Conservation (phyloP, 73 alveolate species). For the Tetrahymena malaccensis region DNA sequence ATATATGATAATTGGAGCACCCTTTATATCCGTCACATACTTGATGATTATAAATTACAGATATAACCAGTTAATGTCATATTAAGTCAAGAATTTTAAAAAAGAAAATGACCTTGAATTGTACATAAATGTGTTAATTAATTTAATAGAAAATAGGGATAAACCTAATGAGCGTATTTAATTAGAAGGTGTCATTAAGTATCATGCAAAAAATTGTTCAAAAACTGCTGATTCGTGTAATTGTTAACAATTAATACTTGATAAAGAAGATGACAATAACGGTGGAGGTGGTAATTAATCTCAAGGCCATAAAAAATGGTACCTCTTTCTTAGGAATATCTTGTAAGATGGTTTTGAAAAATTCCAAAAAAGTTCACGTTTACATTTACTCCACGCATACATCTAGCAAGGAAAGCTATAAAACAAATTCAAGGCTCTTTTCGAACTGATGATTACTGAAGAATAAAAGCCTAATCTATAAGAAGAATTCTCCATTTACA, state of each 20-base stretch:
- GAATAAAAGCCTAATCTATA: constrained; percentile 34
- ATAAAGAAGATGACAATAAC: constrained; percentile 18
- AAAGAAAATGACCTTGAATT: constrained; percentile 31
- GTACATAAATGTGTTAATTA: constrained; percentile 16
- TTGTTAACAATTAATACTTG: constrained; percentile 2
- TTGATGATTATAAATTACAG: constrained; percentile 3
- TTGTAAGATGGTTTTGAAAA: constrained; percentile 22
- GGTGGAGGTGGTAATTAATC: background rate
- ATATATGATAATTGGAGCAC: constrained; percentile 35
- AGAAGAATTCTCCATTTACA: constrained; percentile 33
- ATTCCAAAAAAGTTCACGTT: constrained; percentile 36
- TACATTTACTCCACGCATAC: constrained; percentile 22
- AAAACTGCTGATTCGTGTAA: constrained; percentile 15
- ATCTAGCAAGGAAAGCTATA: constrained; percentile 29
- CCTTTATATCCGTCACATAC: constrained; percentile 6
- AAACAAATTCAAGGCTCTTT: constrained; percentile 38
- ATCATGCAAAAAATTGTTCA: constrained; percentile 25
- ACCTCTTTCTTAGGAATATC: background rate
- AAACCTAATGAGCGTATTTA: constrained; percentile 2
- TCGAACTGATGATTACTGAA: constrained; percentile 44
- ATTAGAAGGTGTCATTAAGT: constrained; percentile 35
- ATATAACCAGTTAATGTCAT: background rate
- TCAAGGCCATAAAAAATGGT: constrained; percentile 34
- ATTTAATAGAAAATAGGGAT: constrained; percentile 40
- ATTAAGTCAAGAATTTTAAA: constrained; percentile 11